Base-by-base conservation (phyloP, 208 protist species). In the Borovskyia barvae region DNA sequence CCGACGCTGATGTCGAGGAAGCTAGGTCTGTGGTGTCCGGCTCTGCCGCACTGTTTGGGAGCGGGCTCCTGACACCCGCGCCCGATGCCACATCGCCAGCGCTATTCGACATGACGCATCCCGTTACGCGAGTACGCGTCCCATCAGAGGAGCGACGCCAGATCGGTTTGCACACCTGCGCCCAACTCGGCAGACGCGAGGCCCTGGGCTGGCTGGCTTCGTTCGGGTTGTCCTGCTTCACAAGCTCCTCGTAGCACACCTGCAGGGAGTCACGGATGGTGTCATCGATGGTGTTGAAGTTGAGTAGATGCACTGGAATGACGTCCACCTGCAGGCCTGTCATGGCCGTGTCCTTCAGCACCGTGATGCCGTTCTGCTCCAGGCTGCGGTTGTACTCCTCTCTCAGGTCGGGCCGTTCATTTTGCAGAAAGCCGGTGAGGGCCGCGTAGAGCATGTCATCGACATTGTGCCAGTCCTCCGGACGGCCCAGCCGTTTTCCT, bases 301-400 rank as follows among this genome's bases (percentile, higher is more conserved):
- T 72, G 49, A 90, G 58, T 11, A 41, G 35, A 58, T 90, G 75
- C 20, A 89, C 73, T 8, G 86, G 82, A 45, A 93, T 88, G 28
- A 89, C 80, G 37, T 92, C 89, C 22, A 93, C 86, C 63, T 94
- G 82, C 48, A 94, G 65, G 20, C 84, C 84, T 5, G 87, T 94
- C 87, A 94, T 91, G 48, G 87, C 82, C 1, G 84, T 91, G 71
- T 92, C 84, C 29, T 87, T 52, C 53, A 92, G 57, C 22, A 90
- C 77, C 42, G 82, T 88, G 46, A 92, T 87, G 45, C 74, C 77
- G 62, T 77, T 85, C 58, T 72, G 55, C 41, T 90, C 80, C 5
- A 92, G 65, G 24, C 69, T 77, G 48, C 75, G 53, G 32, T 50
- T 79, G 66, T 80, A 88, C 50, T 90, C 87, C 24, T 93, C 83